phyloP scores from a whole-genome alignment of 768 basidiomycete genomes.

The Leccinum variicolor region DNA sequence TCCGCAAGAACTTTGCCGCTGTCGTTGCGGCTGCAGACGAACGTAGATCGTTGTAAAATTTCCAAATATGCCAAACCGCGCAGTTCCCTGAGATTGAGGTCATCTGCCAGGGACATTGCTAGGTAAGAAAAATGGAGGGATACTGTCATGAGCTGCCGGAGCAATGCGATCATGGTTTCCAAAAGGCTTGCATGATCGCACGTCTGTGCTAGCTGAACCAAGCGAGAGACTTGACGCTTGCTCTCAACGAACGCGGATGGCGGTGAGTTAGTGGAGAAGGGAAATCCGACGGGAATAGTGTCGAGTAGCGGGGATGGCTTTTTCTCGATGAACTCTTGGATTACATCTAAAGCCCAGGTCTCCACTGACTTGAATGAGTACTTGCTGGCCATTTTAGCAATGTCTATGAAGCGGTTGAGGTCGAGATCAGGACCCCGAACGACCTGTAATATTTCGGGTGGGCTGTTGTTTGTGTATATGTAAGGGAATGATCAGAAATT shows the following conservation, averaged over 20 bases:
- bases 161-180: constrained; percentile 53
- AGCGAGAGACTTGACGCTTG: constrained; percentile 51
- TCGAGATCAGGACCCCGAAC: constrained; percentile 48
- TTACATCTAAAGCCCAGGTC: constrained; percentile 72
- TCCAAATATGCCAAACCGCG: constrained; percentile 68
- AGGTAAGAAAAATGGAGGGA: constrained; percentile 69
- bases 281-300: constrained; percentile 33
- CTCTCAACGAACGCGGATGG: constrained; percentile 35
- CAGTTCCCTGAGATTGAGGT: constrained; percentile 56
- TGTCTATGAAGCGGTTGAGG: constrained; percentile 53
- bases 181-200: constrained; percentile 62
- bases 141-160: constrained; percentile 57
- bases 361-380: constrained; percentile 73
- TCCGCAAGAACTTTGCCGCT: constrained; percentile 19
- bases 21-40: constrained; percentile 17
- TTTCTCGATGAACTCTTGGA: constrained; percentile 62
- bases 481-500: neutral
- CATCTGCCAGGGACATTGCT: constrained; percentile 71
- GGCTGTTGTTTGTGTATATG: constrained; percentile 37
- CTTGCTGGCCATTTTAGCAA: constrained; percentile 66
- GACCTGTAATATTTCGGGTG: constrained; percentile 50
- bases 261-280: constrained; percentile 25
- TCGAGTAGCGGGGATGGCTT: constrained; percentile 52
- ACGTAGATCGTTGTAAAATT: constrained; percentile 62
- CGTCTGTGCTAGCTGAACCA: constrained; percentile 64